Evolutionary conservation across 208 protist species (phyloP), one percentile per base, ranked within the genome.

Genomic region (Wallacemonas rigidus): DNA sequence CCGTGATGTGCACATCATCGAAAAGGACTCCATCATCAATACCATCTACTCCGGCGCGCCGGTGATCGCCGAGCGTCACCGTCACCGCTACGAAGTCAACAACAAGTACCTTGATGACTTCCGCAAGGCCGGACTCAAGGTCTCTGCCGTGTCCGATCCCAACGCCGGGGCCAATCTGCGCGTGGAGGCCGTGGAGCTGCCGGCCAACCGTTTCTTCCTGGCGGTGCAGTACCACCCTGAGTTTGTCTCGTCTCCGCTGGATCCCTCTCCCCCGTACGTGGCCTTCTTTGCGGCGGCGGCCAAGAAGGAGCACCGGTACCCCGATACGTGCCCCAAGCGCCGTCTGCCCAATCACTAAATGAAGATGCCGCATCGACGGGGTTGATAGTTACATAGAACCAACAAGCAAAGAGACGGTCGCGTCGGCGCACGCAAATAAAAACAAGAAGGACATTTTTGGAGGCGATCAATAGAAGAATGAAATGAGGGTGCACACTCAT

Each of bases 211-310:
- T 55, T 98, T 97, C 81, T 99, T 97, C 85, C 68, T 99, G 17
- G 98, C 95, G 2, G 88, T 96, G 69, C 98, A 99, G 82, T 99
- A 95, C 85, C 99, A 99, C 72, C 99, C 99, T 38, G 98, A 99
- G 89, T 99, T 99, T 82, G 89, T 98, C 60, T 97, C 95, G 2
- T 88, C 97, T 9, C 97, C 98, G 40, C 84, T 96, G 40, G 89
- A 95, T 67, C 98, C 99, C 39, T 98, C 97, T 11, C 97, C 98
- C 55, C 90, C 95, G 69, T 99, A 99, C 83, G 65, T 99, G 5
- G 98, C 97, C 68, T 98, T 99, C 74, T 77, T 99, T 17, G 83
- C 87, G 1, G 98, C 98, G 0, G 95, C 95, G 1, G 81, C 90
- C 12, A 78, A 74, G 56, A 87, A 81, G 65, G 79, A 87, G 62